phyloP scores from a whole-genome alignment of 331 rosid genomes.

The Phaseolus coccineus region DNA sequence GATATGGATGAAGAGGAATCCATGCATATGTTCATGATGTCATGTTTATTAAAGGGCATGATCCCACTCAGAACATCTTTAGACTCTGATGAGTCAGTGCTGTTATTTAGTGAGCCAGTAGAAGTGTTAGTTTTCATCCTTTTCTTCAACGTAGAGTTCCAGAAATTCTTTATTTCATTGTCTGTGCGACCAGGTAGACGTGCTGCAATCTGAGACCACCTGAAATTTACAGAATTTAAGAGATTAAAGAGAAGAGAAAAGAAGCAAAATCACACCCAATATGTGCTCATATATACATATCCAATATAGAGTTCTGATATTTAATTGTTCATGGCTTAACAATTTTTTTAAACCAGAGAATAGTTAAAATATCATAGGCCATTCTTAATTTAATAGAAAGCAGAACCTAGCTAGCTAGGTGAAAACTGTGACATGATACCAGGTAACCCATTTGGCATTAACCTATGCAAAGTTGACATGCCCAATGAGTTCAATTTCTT shows the following conservation, averaged over 20 bases:
- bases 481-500: background rate
- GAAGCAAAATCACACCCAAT: background rate
- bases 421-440: slow-evolving; percentile 27
- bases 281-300: background rate
- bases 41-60: slow-evolving; percentile 55
- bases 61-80: slow-evolving; percentile 52
- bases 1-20: slow-evolving; percentile 74
- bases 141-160: slow-evolving; percentile 90
- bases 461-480: background rate
- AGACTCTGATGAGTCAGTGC: slow-evolving; percentile 53
- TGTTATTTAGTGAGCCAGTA: slow-evolving; percentile 64
- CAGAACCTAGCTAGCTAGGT: background rate
- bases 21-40: slow-evolving; percentile 70
- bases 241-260: background rate
- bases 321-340: background rate
- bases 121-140: slow-evolving; percentile 59
- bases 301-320: background rate
- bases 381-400: slow-evolving; percentile 31
- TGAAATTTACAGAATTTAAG: slow-evolving; percentile 35
- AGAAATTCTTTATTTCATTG: slow-evolving; percentile 95
- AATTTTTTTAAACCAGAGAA: no score
- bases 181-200: slow-evolving; percentile 96
- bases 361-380: slow-evolving; percentile 27
- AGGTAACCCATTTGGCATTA: slow-evolving; percentile 30
- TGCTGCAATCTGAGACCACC: slow-evolving; percentile 98